Conservation (phyloP, 148 eudicot species). For the Euryodendron excelsum region DNA sequence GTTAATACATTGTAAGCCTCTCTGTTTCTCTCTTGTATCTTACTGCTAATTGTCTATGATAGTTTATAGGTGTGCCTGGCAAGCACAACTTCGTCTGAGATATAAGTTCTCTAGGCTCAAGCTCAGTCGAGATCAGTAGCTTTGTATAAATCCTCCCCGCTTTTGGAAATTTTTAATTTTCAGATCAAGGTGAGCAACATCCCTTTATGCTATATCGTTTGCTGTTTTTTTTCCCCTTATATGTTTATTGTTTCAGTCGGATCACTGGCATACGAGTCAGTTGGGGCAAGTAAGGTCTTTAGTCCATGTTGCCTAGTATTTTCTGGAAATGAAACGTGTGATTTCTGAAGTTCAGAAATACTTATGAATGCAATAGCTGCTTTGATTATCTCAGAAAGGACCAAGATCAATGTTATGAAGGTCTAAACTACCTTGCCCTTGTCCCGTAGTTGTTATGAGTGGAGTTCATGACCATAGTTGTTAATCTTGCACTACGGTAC, state of each 20-base stretch:
- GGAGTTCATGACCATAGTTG: no score
- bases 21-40: not conserved
- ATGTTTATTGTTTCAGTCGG: not conserved
- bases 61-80: not conserved
- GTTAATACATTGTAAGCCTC: not conserved
- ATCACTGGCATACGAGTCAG: not conserved
- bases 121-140: slow-evolving; percentile 3
- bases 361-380: no score
- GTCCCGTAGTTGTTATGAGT: no score
- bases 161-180: not conserved
- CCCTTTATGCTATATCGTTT: no score
- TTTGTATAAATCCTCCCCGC: not conserved
- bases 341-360: no score
- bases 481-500: no score
- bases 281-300: not conserved
- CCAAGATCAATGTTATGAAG: no score
- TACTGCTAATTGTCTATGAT: not conserved
- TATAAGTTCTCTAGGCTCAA: not conserved
- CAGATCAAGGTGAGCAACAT: not conserved
- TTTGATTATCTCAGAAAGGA: no score
- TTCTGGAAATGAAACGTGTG: no score
- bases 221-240: not conserved
- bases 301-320: no score
- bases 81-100: not conserved
- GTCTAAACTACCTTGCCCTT: no score